phyloP scores from a whole-genome alignment of 2,329 filamentous ascomycete species.

The Talaromyces albobiverticillius region DNA sequence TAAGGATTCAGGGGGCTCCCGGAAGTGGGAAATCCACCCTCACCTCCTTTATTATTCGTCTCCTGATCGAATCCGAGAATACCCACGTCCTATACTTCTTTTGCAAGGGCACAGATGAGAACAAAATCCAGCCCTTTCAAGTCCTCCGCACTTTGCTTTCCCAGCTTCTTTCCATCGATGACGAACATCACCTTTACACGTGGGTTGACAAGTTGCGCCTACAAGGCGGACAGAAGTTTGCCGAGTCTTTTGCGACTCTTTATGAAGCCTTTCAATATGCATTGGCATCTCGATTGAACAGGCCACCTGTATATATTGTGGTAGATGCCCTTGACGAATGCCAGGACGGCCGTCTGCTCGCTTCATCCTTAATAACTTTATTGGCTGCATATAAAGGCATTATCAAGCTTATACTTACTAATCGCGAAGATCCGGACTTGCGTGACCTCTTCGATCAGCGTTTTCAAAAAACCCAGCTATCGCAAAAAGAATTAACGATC shows the following conservation, averaged over 20 bases:
- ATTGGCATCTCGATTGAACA: background rate
- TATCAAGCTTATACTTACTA: slow-evolving; percentile 7
- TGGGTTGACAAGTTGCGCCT: slow-evolving; percentile 4
- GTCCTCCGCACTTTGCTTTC: slow-evolving; percentile 6
- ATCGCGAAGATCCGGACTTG: background rate
- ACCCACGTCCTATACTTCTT: slow-evolving; percentile 5
- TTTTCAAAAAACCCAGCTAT: background rate
- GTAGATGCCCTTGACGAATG: slow-evolving; percentile 11
- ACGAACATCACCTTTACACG: background rate
- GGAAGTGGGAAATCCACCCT: slow-evolving; percentile 7
- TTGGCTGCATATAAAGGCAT: background rate
- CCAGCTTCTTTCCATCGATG: background rate
- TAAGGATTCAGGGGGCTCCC: slow-evolving; percentile 1
- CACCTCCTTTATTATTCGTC: slow-evolving; percentile 1
- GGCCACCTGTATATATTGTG: background rate
- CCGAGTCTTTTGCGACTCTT: slow-evolving; percentile 2
- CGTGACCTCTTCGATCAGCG: background rate
- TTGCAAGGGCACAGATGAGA: slow-evolving; percentile 4
- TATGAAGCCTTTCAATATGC: background rate
- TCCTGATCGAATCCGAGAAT: background rate
- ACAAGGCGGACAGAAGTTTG: background rate
- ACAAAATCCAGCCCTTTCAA: background rate
- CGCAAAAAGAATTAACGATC: background rate
- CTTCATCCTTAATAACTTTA: background rate
- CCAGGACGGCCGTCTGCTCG: background rate